phyloP scores from a whole-genome alignment of 495 filamentous ascomycete species.

The Podospora bellae-mahoneyi region DNA sequence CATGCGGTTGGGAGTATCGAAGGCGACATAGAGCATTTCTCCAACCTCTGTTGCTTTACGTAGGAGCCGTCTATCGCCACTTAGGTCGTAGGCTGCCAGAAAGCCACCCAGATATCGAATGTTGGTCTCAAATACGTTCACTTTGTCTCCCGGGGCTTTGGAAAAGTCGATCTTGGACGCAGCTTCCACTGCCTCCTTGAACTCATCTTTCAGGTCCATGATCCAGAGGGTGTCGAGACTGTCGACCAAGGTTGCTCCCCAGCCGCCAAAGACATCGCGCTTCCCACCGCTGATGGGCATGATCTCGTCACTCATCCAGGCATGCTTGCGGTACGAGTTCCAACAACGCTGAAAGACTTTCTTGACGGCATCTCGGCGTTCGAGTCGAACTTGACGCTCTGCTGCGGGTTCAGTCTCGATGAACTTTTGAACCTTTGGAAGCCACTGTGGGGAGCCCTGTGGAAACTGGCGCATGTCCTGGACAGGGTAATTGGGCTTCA shows the following conservation, averaged over 20 bases:
- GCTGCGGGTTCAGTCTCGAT: conserved; percentile 32
- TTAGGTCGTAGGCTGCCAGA: conserved; percentile 71
- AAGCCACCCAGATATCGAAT: conserved; percentile 80
- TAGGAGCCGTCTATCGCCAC: conserved; percentile 63
- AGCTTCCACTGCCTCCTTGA: conserved; percentile 76
- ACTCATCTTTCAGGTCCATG: conserved; percentile 87
- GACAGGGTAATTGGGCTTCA: conserved; percentile 56
- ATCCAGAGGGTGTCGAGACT: conserved; percentile 92
- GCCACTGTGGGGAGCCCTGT: conserved; percentile 55
- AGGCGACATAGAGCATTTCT: conserved; percentile 78
- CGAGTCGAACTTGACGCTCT: conserved; percentile 41
- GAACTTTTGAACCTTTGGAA: conserved; percentile 69
- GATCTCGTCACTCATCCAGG: conserved; percentile 78
- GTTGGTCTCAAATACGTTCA: conserved; percentile 77
- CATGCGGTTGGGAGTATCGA: conserved; percentile 92
- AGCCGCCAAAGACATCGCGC: conserved; percentile 80
- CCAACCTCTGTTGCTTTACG: conserved; percentile 79
- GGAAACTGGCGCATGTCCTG: conserved; percentile 67
- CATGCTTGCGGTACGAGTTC: conserved; percentile 69
- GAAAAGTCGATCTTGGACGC: conserved; percentile 81
- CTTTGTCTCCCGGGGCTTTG: conserved; percentile 51
- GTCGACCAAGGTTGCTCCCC: conserved; percentile 92
- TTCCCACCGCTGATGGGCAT: conserved; percentile 54
- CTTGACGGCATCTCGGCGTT: conserved; percentile 52
- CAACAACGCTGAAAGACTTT: conserved; percentile 69